Evolutionary conservation across 306 rosid genomes (phyloP), one percentile per base, ranked within the genome.

Genomic region (Bauhinia variegata): DNA sequence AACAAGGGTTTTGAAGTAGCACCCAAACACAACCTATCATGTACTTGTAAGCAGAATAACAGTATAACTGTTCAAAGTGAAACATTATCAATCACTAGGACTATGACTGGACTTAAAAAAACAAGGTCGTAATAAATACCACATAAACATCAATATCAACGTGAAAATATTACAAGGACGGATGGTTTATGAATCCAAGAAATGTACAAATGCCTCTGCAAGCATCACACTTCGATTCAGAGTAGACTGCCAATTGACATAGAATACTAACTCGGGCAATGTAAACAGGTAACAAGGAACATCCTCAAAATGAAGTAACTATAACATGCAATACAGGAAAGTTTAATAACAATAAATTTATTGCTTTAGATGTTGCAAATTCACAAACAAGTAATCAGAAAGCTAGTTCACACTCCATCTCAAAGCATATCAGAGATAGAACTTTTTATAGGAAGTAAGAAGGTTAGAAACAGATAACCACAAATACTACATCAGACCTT

Each of bases 401-500:
- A 60, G 63, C 19, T 43, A 66, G 47, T 28, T 47, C 41, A 57
- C 44, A 80, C 80, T 75, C 30, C 53, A 43, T 46, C 52, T 23
- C 80, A 75, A 66, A 57, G 43, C 37, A 58, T 60, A 61, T 11
- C 15, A 32, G 50, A 23, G 18, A 41, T 7, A 8, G 28, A 41
- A 3, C 7, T 53, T 67, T 66, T 58, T 60, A 23, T 15, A 19
- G 80, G 49, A 63, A 18, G 56, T 13, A 67, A 37, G 68, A 23
- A 67, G 33, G 36, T 38, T 58, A 71, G 72, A 57, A 76, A 60
- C 53, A 28, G 14, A 36, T 65, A 43, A 63, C 4, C 18, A 14
- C 48, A 44, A 17, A 34, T 39, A 66, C 59, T 19, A 78, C 47
- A 52, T 36, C 13, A 49, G 43, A 93, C 97, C 96, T 90, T 88